phyloP scores from a whole-genome alignment of 202 grass and related monocot genomes.

The Digitaria exilis region DNA sequence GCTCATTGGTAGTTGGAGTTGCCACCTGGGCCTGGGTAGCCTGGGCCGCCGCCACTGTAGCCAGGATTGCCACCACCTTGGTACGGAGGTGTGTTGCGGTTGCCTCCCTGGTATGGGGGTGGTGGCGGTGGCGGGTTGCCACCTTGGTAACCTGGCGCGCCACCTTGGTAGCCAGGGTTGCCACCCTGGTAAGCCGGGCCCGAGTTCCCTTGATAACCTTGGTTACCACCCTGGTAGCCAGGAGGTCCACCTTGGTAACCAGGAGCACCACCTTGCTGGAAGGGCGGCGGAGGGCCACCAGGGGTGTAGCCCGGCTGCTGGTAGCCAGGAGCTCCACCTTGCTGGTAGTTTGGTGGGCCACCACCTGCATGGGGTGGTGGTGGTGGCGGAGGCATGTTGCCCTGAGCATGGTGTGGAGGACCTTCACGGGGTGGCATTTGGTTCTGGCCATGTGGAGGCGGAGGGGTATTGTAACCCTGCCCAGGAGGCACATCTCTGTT shows the following conservation, averaged over 20 bases:
- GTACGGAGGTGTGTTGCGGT: conserved; percentile 9
- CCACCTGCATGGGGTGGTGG: conserved; percentile 28
- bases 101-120: conserved; percentile 19
- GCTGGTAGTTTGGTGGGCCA: conserved; percentile 37
- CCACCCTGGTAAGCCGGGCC: neutral
- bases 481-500: conserved; percentile 41
- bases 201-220: neutral
- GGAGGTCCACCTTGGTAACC: conserved; percentile 31
- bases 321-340: conserved; percentile 31
- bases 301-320: neutral
- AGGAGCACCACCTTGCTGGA: neutral
- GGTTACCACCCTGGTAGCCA: conserved; percentile 31
- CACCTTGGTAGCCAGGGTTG: conserved; percentile 28
- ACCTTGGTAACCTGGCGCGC: conserved; percentile 34
- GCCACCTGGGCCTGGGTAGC: conserved; percentile 26
- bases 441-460: neutral
- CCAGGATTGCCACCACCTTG: conserved; percentile 17
- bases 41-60: neutral
- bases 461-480: conserved; percentile 28
- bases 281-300: too few relatives aligned
- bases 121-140: neutral
- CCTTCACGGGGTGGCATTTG: conserved; percentile 13
- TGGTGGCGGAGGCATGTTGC: conserved; percentile 14
- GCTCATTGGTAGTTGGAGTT: conserved; percentile 35
- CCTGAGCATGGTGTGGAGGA: conserved; percentile 31